These are phyloP conservation scores for Massariosphaeria phaeospora DNA, from an alignment of 495 filamentous ascomycete species.

Conservation along the genomic window DNA sequence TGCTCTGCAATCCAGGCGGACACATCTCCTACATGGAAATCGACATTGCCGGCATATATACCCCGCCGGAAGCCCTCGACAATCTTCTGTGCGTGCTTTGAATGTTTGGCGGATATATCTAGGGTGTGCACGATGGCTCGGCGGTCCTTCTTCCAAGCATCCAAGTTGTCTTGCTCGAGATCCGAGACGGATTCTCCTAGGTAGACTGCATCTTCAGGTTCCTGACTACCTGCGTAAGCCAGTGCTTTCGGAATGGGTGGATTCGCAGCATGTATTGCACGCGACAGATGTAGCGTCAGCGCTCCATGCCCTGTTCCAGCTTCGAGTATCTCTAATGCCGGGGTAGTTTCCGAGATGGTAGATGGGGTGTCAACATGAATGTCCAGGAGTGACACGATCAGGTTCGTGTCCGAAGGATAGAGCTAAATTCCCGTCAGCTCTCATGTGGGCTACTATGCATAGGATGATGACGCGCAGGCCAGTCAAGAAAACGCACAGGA, in stretches of 20 bases:
- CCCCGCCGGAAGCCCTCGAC: constrained; percentile 63
- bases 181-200: constrained; percentile 25
- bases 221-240: constrained; percentile 11
- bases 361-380: constrained; percentile 52
- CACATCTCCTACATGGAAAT: constrained; percentile 66
- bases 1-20: constrained; percentile 53
- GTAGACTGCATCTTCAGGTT: constrained; percentile 23
- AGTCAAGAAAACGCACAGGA: constrained; percentile 52
- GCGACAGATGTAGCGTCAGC: constrained; percentile 65
- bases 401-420: constrained; percentile 64
- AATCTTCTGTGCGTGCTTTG: constrained; percentile 54
- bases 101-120: constrained; percentile 56
- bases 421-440: constrained; percentile 55
- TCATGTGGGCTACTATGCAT: too few species aligned
- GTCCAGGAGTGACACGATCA: constrained; percentile 70
- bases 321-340: constrained; percentile 65
- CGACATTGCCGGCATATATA: constrained; percentile 60
- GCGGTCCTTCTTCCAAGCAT: constrained; percentile 49
- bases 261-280: constrained; percentile 73
- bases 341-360: constrained; percentile 26
- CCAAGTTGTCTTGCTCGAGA: constrained; percentile 18
- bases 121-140: constrained; percentile 67
- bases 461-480: background rate
- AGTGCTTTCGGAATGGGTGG: constrained; percentile 36
- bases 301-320: constrained; percentile 77